Conservation (phyloP, 2,329 filamentous ascomycete species). For the Aspergillus ochraceus region DNA sequence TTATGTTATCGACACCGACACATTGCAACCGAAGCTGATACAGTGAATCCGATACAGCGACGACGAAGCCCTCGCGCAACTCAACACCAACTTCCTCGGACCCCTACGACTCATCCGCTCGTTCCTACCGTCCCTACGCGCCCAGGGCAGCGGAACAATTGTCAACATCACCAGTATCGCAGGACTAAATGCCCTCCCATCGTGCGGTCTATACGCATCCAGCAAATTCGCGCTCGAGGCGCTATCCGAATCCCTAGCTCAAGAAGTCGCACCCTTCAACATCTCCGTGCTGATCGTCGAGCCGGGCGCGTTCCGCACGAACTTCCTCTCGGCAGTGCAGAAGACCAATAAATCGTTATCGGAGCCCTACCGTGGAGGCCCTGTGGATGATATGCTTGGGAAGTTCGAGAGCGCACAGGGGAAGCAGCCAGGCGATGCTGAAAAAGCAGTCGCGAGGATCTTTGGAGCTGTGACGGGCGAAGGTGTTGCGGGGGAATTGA, state of each 20-base stretch:
- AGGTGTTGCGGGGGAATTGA: constrained; percentile 32
- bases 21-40: not conserved
- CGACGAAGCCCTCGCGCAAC: constrained; percentile 15
- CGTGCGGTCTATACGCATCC: constrained; percentile 39
- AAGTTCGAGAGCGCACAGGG: constrained; percentile 10
- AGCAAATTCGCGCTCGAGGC: constrained; percentile 47
- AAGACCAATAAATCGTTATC: constrained; percentile 28
- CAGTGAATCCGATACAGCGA: constrained; percentile 13
- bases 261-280: constrained; percentile 37
- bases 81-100: constrained; percentile 46
- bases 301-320: constrained; percentile 46
- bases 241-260: constrained; percentile 37
- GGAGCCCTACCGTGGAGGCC: constrained; percentile 29
- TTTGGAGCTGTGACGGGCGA: constrained; percentile 38
- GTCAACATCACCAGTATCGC: constrained; percentile 52
- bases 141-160: constrained; percentile 35
- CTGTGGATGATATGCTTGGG: constrained; percentile 27
- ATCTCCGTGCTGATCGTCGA: constrained; percentile 44
- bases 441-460: constrained; percentile 34
- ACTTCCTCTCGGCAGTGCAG: constrained; percentile 36
- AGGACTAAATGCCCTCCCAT: constrained; percentile 43
- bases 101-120: constrained; percentile 40
- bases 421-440: constrained; percentile 20
- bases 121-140: constrained; percentile 41
- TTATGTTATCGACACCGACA: not conserved